Percentiles rank a stretch among this genome's conserved stretches.
phyloP scores from a whole-genome alignment of 257 asterid genomes.

The Solanum neorickii region DNA sequence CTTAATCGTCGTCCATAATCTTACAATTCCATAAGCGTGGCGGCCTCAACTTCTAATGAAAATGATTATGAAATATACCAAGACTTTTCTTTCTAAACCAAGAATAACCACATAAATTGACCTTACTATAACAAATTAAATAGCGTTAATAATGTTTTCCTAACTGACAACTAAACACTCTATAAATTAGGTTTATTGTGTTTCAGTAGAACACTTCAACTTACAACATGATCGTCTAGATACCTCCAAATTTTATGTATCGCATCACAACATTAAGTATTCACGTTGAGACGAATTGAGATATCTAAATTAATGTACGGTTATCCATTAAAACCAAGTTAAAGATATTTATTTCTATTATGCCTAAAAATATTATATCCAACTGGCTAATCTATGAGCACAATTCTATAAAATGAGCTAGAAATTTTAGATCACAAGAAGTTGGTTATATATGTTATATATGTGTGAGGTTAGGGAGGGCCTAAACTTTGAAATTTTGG shows the following conservation, averaged over 20 bases:
- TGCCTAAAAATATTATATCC: background rate
- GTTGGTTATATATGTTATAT: background rate
- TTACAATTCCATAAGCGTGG: background rate
- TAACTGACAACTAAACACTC: background rate
- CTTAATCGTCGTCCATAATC: background rate
- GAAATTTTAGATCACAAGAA: background rate
- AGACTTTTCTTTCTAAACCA: background rate
- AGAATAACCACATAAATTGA: background rate
- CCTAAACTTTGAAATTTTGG: background rate
- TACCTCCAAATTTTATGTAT: background rate
- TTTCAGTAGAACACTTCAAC: background rate
- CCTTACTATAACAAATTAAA: background rate
- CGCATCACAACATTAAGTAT: accelerated
- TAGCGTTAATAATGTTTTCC: background rate
- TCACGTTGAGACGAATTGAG: accelerated
- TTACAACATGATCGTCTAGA: background rate
- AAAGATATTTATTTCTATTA: background rate
- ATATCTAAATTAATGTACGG: accelerated
- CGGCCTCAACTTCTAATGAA: background rate
- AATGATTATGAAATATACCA: background rate
- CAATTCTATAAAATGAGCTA: background rate
- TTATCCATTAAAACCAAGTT: background rate
- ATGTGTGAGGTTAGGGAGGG: background rate
- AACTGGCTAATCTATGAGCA: background rate
- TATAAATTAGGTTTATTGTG: background rate